Base-by-base conservation (phyloP, 176 grass and related monocot genomes). In the Oryza meridionalis region DNA sequence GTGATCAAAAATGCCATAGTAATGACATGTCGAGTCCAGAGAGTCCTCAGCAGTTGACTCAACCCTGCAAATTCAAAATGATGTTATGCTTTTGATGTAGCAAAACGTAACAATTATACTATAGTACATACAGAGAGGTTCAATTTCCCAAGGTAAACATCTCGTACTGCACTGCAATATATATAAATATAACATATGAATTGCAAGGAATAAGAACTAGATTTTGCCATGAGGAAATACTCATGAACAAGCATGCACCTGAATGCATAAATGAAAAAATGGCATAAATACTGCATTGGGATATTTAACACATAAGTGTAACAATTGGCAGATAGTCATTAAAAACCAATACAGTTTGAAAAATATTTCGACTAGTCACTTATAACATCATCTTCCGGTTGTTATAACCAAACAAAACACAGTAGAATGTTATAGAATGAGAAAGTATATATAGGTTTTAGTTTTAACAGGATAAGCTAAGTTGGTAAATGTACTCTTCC, bases 1-100 rank as follows among this genome's bases (percentile, higher is more conserved):
- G 70, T 89, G 70, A 90, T 99, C 93, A 9, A 43, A 81, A 76
- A 84, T 89, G 75, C 77, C 79, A 88, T 99, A 99, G 89, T 94
- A 94, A 77, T 87, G 78, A 75, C 91, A 99, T 81, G 88, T 70
- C 62, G 86, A 66, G 75, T 82, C 82, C 16, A 21, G 69, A 70
- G 84, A 67, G 72, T 82, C 82, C 21, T 12, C 69, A 47, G 90
- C 90, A 75, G 69, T 94, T 81, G 91, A 91, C 38, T 99, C 91
- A 75, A 89, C 79, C 84, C 97, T 99, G 97, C 79, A 99, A 85
- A 31, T 81, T 70, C 59, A 88, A 29, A 76, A 85, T 24, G 26
- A 29, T 76, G 10, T 13, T 85, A 15, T 92, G 53, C 73, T 79
- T 47, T 82, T 58, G 83, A 80, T 70, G 33, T 35, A 69, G 50